Percentiles rank a stretch among this genome's conserved stretches.
These are phyloP conservation scores for Cydonia oblonga DNA, from an alignment of 331 rosid genomes.

Conservation along the genomic window DNA sequence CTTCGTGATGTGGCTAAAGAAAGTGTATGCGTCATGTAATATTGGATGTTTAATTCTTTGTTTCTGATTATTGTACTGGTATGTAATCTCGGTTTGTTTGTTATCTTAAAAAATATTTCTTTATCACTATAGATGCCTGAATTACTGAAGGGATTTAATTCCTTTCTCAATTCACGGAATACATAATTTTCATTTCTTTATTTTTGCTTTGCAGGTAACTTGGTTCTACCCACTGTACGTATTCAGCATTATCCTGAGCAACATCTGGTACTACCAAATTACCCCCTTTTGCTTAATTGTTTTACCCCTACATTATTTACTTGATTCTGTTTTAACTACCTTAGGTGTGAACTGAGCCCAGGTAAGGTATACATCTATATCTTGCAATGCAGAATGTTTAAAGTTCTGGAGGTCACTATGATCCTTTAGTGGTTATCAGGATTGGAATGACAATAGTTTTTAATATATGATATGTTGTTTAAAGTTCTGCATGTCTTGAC, in stretches of 20 bases:
- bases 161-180: neutral
- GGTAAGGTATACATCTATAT: neutral
- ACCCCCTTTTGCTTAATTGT: neutral
- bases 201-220: slow-evolving; percentile 40
- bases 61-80: neutral
- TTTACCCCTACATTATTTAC: neutral
- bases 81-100: neutral
- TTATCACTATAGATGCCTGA: neutral
- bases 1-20: neutral
- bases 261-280: slow-evolving; percentile 47
- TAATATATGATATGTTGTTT: neutral
- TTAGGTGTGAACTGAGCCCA: neutral
- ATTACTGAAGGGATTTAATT: neutral
- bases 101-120: neutral
- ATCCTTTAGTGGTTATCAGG: neutral
- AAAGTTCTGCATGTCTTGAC: neutral
- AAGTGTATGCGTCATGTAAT: neutral
- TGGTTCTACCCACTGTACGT: slow-evolving; percentile 89
- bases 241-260: slow-evolving; percentile 74
- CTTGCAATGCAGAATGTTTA: neutral
- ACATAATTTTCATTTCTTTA: neutral
- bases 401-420: neutral
- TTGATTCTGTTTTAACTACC: neutral
- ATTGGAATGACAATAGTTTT: too few species aligned
- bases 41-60: neutral